A percentile compares a stretch with the other conserved stretches of the same genome.
Evolutionary conservation across 2,329 filamentous ascomycete genomes (phyloP).

Genomic region (Trichoderma atroviride): DNA sequence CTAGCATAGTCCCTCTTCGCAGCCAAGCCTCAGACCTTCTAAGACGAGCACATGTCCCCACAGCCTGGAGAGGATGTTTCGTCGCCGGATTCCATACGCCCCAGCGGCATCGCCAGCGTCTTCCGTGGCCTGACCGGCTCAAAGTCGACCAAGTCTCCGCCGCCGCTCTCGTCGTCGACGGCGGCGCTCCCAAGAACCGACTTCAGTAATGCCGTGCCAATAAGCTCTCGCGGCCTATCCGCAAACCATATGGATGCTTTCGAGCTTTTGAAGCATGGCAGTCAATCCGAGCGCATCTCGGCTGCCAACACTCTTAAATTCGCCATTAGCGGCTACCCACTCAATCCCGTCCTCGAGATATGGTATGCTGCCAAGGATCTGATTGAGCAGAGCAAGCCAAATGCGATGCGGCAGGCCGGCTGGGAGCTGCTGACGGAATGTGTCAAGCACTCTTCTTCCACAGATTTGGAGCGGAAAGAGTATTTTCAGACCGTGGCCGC

Average conservation of each 20-base stretch:
- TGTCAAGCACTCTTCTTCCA: conserved; percentile 62
- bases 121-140: conserved; percentile 64
- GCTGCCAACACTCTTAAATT: conserved; percentile 61
- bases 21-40: conserved; percentile 29
- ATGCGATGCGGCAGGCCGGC: conserved; percentile 58
- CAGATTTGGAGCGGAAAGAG: conserved; percentile 67
- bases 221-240: conserved; percentile 49
- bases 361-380: conserved; percentile 69
- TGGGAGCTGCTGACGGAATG: conserved; percentile 69
- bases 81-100: conserved; percentile 57
- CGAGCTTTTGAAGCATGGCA: conserved; percentile 56
- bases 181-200: conserved; percentile 48
- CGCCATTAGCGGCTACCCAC: conserved; percentile 60
- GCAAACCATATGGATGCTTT: conserved; percentile 58
- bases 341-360: conserved; percentile 62
- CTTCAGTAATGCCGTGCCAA: conserved; percentile 48
- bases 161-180: conserved; percentile 45
- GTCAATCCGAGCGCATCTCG: conserved; percentile 55
- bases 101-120: conserved; percentile 63
- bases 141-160: conserved; percentile 56
- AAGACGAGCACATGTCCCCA: conserved; percentile 61
- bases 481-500: conserved; percentile 66
- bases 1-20: conserved; percentile 21
- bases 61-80: conserved; percentile 59
- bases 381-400: conserved; percentile 59